Evolutionary conservation across 805 yeast species (phyloP), one percentile per base, ranked within the genome.

Genomic region (Yarrowia divulgata): DNA sequence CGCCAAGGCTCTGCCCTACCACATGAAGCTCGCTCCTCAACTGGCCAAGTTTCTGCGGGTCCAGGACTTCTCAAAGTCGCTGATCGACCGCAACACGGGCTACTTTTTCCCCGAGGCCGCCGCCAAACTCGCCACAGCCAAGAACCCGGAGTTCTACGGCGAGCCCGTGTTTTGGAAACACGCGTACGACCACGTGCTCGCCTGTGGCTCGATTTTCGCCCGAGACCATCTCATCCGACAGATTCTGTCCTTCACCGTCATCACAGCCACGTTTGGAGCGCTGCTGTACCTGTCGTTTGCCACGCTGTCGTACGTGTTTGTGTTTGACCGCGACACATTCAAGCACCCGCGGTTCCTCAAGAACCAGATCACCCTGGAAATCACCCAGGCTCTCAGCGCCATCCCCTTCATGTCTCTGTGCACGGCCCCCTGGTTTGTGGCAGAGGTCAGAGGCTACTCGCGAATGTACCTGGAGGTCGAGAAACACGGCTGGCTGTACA

Each of bases 341-440:
- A 91, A 94, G 80, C 99, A 95, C 79, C 99, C 99, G 70, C 86
- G 97, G 78, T 94, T 91, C 79, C 84, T 95, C 79, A 95, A 95
- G 78, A 94, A 95, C 81, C 99, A 95, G 81, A 87, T 95, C 86
- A 80, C 85, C 6, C 81, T 91, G 76, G 99, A 95, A 78, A 90
- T 94, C 72, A 80, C 84, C 72, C 89, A 88, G 76, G 97, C 97
- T 0, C 72, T 86, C 71, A 79, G 89, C 19, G 89, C 98, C 16
- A 93, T 95, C 73, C 99, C 99, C 39, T 77, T 83, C 19, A 95
- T 95, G 99, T 95, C 95, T 23, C 67, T 85, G 39, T 82, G 91
- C 73, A 95, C 99, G 0, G 85, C 88, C 8, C 98, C 98, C 45
- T 94, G 97, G 90, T 93, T 95, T 75, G 74, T 94, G 50, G 73